Base-by-base conservation (phyloP, 768 basidiomycete genomes). In the Multifurca ochricompacta region DNA sequence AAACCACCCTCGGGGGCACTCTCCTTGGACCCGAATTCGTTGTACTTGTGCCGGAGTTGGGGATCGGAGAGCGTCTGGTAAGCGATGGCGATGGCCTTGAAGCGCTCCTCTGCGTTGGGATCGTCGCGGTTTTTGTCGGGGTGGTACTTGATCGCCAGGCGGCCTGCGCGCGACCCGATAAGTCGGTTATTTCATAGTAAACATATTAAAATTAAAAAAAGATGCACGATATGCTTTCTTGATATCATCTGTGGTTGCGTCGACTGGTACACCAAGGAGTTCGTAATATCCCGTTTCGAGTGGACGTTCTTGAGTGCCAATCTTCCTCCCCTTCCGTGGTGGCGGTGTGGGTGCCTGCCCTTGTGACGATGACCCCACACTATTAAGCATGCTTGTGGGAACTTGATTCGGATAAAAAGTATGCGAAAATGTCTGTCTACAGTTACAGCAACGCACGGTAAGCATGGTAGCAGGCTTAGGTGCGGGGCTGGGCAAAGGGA, bases 231-330 rank as follows among this genome's bases (percentile, higher is more conserved):
- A 94, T 2, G 92, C 87, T 66, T 87, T 92, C 77, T 94, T 94
- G 66, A 95, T 77, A 45, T 94, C 91, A 16, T 91, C 90, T 4
- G 78, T 77, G 14, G 83, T 82, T 6, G 91, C 91, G 58, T 81
- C 78, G 16, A 87, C 75, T 0, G 85, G 68, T 1, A 94, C 77
- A 6, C 87, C 88, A 5, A 94, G 74, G 19, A 88, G 75, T 65
- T 95, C 91, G 63, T 94, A 95, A 69, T 93, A 94, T n/a, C 77
- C 83, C 0, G 87, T 92, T 65, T 95, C 91, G 34, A 95, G 71
- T 6, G 91, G 92, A 51, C 81, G 77, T 58, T 91, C 89, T 67
- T 93, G 89, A 16, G 91, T 89, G 1, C 91, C 91, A 59, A 91
- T 90, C 74, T 87, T 90, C 56, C 91, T 72, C 9, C 81, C 78